These are phyloP conservation scores for Candida dajiaensis DNA, from an alignment of 805 yeast genomes.

Conservation along the genomic window DNA sequence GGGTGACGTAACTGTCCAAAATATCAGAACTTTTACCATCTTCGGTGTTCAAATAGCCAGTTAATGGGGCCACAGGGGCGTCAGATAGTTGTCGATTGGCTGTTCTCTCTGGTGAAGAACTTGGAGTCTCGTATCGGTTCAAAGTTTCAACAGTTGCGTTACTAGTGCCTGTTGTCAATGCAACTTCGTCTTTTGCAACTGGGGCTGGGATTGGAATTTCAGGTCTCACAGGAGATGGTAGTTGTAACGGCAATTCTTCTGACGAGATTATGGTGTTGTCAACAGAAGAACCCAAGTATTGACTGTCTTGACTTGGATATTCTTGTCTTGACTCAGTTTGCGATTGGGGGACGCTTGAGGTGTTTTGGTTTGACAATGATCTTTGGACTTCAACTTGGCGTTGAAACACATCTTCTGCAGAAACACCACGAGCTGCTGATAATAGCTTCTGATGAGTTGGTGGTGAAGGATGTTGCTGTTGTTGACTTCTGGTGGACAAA, in stretches of 20 bases:
- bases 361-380: constrained; percentile 1
- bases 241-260: constrained; percentile 21
- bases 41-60: constrained; percentile 4
- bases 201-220: constrained; percentile 19
- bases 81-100: background rate
- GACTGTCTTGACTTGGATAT: background rate
- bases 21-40: constrained; percentile 23
- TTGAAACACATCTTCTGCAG: constrained; percentile 23
- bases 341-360: constrained; percentile 1
- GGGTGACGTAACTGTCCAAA: constrained; percentile 22
- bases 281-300: background rate
- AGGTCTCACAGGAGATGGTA: constrained; percentile 24
- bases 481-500: constrained; percentile 21
- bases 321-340: background rate
- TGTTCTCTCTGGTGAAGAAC: constrained; percentile 3
- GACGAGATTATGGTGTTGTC: constrained; percentile 4
- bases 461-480: constrained; percentile 3
- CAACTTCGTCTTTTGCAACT: constrained; percentile 5
- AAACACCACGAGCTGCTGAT: constrained; percentile 1
- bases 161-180: background rate
- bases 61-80: background rate
- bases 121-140: constrained; percentile 7
- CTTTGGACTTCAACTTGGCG: constrained; percentile 4
- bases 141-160: background rate
- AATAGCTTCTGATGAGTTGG: background rate